Evolutionary conservation across 768 basidiomycete species (phyloP).

Genomic region (Russula griseocarnosa): DNA sequence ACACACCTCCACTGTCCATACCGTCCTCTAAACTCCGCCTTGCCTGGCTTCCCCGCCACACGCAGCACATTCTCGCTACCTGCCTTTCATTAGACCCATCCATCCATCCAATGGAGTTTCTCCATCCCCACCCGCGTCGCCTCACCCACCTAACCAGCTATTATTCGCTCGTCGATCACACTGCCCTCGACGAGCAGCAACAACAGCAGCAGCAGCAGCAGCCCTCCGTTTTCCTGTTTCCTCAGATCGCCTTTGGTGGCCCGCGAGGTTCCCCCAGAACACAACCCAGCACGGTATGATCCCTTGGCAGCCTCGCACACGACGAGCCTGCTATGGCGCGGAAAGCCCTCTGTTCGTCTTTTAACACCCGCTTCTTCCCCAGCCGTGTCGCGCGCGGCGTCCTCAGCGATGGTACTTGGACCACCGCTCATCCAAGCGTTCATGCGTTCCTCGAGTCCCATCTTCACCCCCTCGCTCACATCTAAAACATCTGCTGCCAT

Average conservation of each 20-base stretch:
- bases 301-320: constrained; percentile 23
- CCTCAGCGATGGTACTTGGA: constrained; percentile 28
- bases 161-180: background rate
- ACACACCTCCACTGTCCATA: background rate
- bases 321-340: constrained; percentile 12
- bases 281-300: constrained; percentile 21
- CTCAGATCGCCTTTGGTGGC: constrained; percentile 21
- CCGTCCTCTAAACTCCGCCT: constrained; percentile 27
- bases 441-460: constrained; percentile 22
- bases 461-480: constrained; percentile 15
- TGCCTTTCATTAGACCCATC: constrained; percentile 11
- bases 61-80: constrained; percentile 16
- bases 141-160: background rate
- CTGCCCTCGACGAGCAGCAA: background rate
- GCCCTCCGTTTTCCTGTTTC: constrained; percentile 14
- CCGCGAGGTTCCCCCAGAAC: background rate
- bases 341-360: constrained; percentile 13
- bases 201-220: background rate
- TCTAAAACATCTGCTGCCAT: constrained; percentile 21
- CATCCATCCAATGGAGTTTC: constrained; percentile 14
- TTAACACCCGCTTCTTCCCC: constrained; percentile 14
- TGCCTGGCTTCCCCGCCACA: constrained; percentile 16
- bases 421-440: constrained; percentile 24
- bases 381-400: constrained; percentile 22
- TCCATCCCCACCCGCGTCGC: constrained; percentile 10